Base-by-base conservation (phyloP, 192 early-diverging fungal species). In the Rhizophagus prolifer region DNA sequence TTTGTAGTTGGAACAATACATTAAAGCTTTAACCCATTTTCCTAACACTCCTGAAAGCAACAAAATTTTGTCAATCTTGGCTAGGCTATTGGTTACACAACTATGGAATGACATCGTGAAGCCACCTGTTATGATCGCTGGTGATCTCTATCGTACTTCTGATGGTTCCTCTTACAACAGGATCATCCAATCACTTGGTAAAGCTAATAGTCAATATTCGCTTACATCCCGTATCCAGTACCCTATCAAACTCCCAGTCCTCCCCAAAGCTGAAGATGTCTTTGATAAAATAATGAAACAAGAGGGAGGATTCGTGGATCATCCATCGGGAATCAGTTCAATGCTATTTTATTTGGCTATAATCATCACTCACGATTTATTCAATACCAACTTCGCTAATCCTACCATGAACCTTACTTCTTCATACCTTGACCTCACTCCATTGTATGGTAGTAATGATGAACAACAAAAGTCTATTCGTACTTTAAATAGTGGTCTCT, bases 331-430 rank as follows among this genome's bases (percentile, higher is more conserved):
- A 9, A 75, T 85, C 73, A 86, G 86, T 62, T 65, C 70, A 61
- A 67, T 85, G 12, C 38, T 86, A 9, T 83, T 85, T 41, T 77
- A 78, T 59, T 31, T 86, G 50, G 85, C 85, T 5, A 81, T 74
- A 34, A 47, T 86, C 28, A 85, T 86, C 25, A 86, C 83, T 2
- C 85, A 86, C 41, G 85, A 86, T 34, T 61, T 86, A 14, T 86
- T 86, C 73, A 61, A 79, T 64, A 76, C 82, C 25, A 82, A 83
- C 26, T 47, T 80, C 16, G 47, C 54, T 16, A 58, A 83, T 25
- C 81, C 82, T 0, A 31, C 58, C 23, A 85, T 79, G 31, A 86
- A 86, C 71, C 64, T 81, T n/a, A 86, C 79, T 9, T 80, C 85
- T n/a, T 61, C 63, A 26, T 86, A 86, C 70, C 46, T 77, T 34